A percentile compares a stretch with the other conserved stretches of the same genome.
These are phyloP conservation scores for Scheffersomyces segobiensis DNA, from an alignment of 1,139 yeast genomes.

Conservation along the genomic window DNA sequence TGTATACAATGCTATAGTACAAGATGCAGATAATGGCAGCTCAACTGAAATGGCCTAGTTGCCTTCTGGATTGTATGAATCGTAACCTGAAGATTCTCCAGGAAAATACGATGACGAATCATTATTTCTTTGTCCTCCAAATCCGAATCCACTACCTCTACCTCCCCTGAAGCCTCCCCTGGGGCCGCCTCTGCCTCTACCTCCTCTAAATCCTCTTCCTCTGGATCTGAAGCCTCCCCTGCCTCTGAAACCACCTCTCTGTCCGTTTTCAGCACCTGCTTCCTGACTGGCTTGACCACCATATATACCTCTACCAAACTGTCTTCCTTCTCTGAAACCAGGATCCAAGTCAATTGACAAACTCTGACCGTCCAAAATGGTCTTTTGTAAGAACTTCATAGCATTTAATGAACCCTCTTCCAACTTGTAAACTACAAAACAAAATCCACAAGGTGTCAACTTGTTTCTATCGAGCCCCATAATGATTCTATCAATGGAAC, in stretches of 20 bases:
- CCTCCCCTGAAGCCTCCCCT: conserved; percentile 27
- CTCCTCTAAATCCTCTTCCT: conserved; percentile 15
- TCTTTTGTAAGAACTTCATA: conserved; percentile 75
- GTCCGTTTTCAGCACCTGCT: conserved; percentile 21
- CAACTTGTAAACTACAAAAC: conserved; percentile 75
- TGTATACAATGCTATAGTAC: neutral
- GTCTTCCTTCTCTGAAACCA: conserved; percentile 92
- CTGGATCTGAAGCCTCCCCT: conserved; percentile 31
- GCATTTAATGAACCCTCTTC: conserved; percentile 77
- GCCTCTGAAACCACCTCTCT: conserved; percentile 17
- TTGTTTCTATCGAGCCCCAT: conserved; percentile 93
- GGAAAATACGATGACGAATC: conserved; percentile 4
- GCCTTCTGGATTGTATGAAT: neutral
- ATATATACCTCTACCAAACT: conserved; percentile 85
- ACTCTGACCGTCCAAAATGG: conserved; percentile 76
- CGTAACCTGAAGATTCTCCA: neutral
- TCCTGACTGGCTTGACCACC: conserved; percentile 77
- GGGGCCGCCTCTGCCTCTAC: conserved; percentile 25
- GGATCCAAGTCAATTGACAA: conserved; percentile 90
- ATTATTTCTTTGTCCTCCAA: conserved; percentile 16
- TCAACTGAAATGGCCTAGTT: neutral
- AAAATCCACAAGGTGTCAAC: conserved; percentile 93
- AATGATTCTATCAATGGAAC: conserved; percentile 71
- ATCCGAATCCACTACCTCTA: conserved; percentile 12
- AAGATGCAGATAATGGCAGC: neutral